Conservation (phyloP, 2,329 filamentous ascomycete genomes). For the Periconia sp. region DNA sequence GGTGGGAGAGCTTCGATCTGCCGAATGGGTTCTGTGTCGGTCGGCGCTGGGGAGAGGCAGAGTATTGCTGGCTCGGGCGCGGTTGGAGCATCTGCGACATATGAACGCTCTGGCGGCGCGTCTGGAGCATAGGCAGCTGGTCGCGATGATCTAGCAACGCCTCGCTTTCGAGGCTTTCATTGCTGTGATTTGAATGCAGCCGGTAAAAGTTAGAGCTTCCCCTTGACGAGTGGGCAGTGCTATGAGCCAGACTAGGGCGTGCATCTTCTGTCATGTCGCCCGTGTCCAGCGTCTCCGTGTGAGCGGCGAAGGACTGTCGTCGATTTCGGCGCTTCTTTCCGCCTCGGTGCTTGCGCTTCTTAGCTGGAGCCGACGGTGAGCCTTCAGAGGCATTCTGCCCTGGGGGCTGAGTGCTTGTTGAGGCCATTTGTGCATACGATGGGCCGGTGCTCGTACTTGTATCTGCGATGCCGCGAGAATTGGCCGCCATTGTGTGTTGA, state of each 20-base stretch:
- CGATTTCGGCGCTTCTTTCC: slow-evolving; percentile 79
- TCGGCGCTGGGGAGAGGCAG: slow-evolving; percentile 26
- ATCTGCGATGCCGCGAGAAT: not conserved
- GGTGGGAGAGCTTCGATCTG: slow-evolving; percentile 36
- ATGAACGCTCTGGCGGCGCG: slow-evolving; percentile 53
- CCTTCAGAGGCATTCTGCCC: slow-evolving; percentile 1
- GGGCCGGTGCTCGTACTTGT: not conserved
- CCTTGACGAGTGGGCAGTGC: slow-evolving; percentile 37
- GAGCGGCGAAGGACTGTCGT: slow-evolving; percentile 78
- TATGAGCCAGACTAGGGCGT: slow-evolving; percentile 49
- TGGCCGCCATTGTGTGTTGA: slow-evolving; percentile 1
- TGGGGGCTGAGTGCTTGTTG: not conserved
- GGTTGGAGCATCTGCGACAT: slow-evolving; percentile 35
- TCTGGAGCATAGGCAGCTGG: slow-evolving; percentile 45
- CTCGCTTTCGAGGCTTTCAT: slow-evolving; percentile 88
- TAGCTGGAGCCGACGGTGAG: slow-evolving; percentile 38
- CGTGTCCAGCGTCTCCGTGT: slow-evolving; percentile 61
- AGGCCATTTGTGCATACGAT: not conserved
- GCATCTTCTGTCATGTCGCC: slow-evolving; percentile 60
- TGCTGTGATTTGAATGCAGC: slow-evolving; percentile 69
- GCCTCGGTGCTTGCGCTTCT: slow-evolving; percentile 77
- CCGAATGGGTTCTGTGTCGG: slow-evolving; percentile 19
- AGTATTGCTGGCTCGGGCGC: slow-evolving; percentile 30
- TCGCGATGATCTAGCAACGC: slow-evolving; percentile 84
- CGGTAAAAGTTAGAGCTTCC: slow-evolving; percentile 61